A percentile compares a stretch with the other conserved stretches of the same genome.
Evolutionary conservation across 2,329 filamentous ascomycete genomes (phyloP).

Genomic region (Tolypocladium ophioglossoides): DNA sequence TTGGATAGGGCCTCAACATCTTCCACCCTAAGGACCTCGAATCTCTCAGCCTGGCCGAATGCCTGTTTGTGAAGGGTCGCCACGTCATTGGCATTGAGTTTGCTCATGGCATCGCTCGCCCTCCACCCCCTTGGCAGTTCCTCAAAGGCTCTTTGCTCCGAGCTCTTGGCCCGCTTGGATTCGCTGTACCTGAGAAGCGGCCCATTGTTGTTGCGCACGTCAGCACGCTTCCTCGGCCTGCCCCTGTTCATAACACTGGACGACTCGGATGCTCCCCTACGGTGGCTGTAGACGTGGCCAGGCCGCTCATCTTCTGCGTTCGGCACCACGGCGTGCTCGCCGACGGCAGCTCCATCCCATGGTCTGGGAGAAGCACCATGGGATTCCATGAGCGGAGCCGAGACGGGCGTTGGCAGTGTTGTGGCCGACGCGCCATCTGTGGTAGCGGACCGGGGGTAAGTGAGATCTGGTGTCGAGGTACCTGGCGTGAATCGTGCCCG

Average conservation of each 20-base stretch:
- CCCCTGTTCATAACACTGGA: slow-evolving; percentile 51
- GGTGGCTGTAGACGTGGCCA: slow-evolving; percentile 24
- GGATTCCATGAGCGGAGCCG: slow-evolving; percentile 32
- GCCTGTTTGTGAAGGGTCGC: slow-evolving; percentile 47
- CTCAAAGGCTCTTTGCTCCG: slow-evolving; percentile 49
- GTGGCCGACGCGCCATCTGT: slow-evolving; percentile 23
- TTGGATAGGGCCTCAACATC: slow-evolving; percentile 57
- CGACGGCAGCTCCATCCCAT: slow-evolving; percentile 24
- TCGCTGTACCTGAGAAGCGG: slow-evolving; percentile 24
- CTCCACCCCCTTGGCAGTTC: slow-evolving; percentile 48
- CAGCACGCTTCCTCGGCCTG: slow-evolving; percentile 44
- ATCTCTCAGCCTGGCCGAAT: slow-evolving; percentile 48
- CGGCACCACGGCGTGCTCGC: not conserved
- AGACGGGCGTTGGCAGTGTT: slow-evolving; percentile 37
- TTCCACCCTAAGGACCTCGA: slow-evolving; percentile 51
- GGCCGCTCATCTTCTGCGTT: slow-evolving; percentile 6
- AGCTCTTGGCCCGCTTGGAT: slow-evolving; percentile 35
- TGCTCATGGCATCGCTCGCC: slow-evolving; percentile 38
- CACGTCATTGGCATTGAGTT: slow-evolving; percentile 38
- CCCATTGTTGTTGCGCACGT: slow-evolving; percentile 27
- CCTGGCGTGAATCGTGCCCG: slow-evolving; percentile 29
- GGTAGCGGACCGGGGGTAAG: slow-evolving; percentile 33
- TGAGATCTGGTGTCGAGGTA: slow-evolving; percentile 25
- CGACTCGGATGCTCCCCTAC: slow-evolving; percentile 45
- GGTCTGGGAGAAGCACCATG: slow-evolving; percentile 30